Evolutionary conservation across 2,329 filamentous ascomycete genomes (phyloP), one percentile per base, ranked within the genome.

Genomic region (Albophoma yamanashiensis): DNA sequence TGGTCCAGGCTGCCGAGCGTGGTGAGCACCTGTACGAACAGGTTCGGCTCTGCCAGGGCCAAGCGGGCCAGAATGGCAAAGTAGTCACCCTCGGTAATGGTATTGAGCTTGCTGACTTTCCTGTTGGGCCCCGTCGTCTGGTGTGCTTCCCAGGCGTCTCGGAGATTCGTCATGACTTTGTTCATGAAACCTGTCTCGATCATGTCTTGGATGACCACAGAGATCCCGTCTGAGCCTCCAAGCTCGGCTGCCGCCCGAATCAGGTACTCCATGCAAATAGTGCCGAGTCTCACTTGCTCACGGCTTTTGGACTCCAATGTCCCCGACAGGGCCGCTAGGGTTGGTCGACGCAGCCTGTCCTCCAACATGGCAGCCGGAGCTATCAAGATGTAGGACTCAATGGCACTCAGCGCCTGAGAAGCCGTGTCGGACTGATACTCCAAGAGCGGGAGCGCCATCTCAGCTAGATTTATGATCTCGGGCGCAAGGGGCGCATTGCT

Each of bases 71-170:
- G 79, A 2, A 97, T 85, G 5, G 85, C 83, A 68, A 96, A 89
- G 71, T 96, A 96, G 69, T 96, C 90, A 0, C 89, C 89, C 69
- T 96, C 86, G 0, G 89, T 87, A 14, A 92, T 81, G 15, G 86
- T 85, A 66, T 88, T 88, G 40, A 97, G 82, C 38, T 84, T 83
- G 47, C 86, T 82, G 25, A 84, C 79, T 65, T 82, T 89, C 34
- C 82, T 82, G 67, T 90, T 89, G 0, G 93, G 92, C 0, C 94
- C 93, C 0, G 89, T 89, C 0, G 89, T 91, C 70, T 95, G 87
- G 66, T 89, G 87, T 3, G 90, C 87, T 68, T 89, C 83, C 81
- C 85, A 87, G 3, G 87, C 82, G 58, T 87, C 82, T 67, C 85
- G 85, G 1, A 93, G 79, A 11, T 82, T 83, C 64, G 84, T 79